phyloP scores from a whole-genome alignment of 768 basidiomycete genomes.

The Mycena venus region DNA sequence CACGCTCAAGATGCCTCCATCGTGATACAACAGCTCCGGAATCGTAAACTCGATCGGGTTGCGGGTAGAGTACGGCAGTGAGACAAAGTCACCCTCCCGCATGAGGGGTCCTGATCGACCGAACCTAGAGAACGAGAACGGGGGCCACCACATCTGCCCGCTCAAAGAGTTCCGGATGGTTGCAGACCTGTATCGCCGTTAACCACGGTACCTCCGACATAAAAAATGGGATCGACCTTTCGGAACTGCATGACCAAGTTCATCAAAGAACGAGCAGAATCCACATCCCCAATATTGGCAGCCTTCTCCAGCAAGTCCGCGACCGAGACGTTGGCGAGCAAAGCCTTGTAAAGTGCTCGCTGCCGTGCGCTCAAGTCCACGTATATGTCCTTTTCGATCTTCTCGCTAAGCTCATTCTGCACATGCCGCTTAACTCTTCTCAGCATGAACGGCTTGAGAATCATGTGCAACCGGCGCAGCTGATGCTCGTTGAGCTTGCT shows the following conservation, averaged over 20 bases:
- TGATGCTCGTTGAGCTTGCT: constrained; percentile 96
- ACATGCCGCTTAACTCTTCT: constrained; percentile 97
- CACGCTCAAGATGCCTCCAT: constrained; percentile 79
- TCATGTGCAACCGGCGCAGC: constrained; percentile 95
- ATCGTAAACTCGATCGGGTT: constrained; percentile 88
- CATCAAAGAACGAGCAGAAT: constrained; percentile 95
- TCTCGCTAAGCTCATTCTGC: constrained; percentile 99
- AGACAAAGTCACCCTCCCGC: constrained; percentile 89
- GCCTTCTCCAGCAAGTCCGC: constrained; percentile 95
- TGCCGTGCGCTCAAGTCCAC: constrained; percentile 96
- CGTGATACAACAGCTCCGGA: constrained; percentile 82
- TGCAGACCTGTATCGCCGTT: constrained; percentile 79
- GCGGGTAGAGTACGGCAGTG: constrained; percentile 86
- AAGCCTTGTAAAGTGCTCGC: constrained; percentile 87
- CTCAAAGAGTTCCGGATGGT: constrained; percentile 98
- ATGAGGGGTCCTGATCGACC: constrained; percentile 85
- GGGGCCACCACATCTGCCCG: constrained; percentile 95
- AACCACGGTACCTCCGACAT: background rate
- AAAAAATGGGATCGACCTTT: constrained; percentile 67
- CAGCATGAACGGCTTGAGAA: constrained; percentile 99
- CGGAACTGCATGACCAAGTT: constrained; percentile 99
- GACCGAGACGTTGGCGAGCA: constrained; percentile 94
- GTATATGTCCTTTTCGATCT: constrained; percentile 98
- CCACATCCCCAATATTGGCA: constrained; percentile 89
- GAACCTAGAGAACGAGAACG: constrained; percentile 90